Conservation (phyloP, 768 basidiomycete species). For the Trametes villosa region DNA sequence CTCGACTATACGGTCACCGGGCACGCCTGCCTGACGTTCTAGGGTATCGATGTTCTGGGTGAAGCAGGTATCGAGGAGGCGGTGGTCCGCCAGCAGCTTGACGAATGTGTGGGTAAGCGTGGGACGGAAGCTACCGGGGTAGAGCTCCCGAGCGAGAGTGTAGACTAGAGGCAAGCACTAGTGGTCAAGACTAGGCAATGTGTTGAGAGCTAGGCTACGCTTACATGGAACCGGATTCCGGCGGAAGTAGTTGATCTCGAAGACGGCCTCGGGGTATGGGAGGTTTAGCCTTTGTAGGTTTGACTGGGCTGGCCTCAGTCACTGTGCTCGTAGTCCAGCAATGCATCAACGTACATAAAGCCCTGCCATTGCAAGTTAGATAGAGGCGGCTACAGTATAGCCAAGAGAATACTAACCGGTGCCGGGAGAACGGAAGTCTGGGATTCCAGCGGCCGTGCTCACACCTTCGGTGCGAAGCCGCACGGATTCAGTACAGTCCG, state of each 20-base stretch:
- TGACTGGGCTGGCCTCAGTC: constrained; percentile 49
- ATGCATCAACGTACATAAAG: constrained; percentile 26
- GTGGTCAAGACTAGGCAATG: background rate
- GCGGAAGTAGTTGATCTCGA: constrained; percentile 88
- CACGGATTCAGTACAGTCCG: background rate
- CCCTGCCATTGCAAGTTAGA: constrained; percentile 8
- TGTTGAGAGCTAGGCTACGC: constrained; percentile 29
- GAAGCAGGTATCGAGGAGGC: constrained; percentile 75
- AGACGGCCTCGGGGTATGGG: constrained; percentile 95
- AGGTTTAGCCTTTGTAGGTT: constrained; percentile 77
- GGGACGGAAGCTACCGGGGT: constrained; percentile 88
- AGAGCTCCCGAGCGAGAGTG: constrained; percentile 89
- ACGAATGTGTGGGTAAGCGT: constrained; percentile 92
- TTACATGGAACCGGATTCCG: constrained; percentile 79
- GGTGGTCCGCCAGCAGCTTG: constrained; percentile 71
- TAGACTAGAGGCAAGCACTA: constrained; percentile 57
- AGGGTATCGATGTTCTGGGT: constrained; percentile 95
- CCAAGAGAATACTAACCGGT: constrained; percentile 26
- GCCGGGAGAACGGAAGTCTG: constrained; percentile 58
- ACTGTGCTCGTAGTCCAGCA: background rate
- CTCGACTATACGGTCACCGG: constrained; percentile 77
- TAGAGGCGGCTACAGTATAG: background rate
- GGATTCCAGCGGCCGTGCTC: constrained; percentile 50
- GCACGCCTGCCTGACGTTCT: constrained; percentile 82
- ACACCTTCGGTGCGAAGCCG: constrained; percentile 34